Base-by-base conservation (phyloP, 805 yeast genomes). In the Myxozyma neotropica region DNA sequence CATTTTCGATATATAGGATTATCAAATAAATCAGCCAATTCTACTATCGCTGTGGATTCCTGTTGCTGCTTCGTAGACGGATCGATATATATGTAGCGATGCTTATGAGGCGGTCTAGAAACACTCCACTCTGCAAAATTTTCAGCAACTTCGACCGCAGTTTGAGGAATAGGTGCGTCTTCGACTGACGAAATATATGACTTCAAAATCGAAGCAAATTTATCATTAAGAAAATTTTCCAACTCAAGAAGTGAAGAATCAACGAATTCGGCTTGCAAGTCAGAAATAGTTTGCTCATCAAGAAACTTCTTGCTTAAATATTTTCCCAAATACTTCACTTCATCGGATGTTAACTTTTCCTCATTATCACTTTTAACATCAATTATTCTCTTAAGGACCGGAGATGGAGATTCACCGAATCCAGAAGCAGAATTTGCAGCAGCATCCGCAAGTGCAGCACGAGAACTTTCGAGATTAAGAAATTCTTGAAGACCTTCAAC, bases 81-180 rank as follows among this genome's bases (percentile, higher is more conserved):
- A 75, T 2, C 96, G 33, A 92, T 78, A 71, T 90, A 93, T 77
- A 90, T 72, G 70, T 80, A 94, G 63, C 97, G 77, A 75, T 91
- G 92, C 71, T 94, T 90, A 70, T 93, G 98, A 7, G 97, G 94
- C 7, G 99, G 98, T 49, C 87, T 82, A 0, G 97, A 94, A 42
- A 91, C 79, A 63, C 87, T 85, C 99, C 99, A 94, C 6, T 96
- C 96, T 50, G 72, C 77, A 8, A 70, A 54, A 0, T 88, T 82
- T 1, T 72, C 67, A 13, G 86, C 79, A 19, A 54, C 59, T 5
- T 46, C 55, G 84, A 39, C 53, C 17, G 35, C 54, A 5, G 57
- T 31, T 10, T n/a, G 39, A 29, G 67, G 57, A 8, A 46, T 62
- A 8, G 31, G 36, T 2, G 26, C 35, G 5, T 23, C 21, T 24